These are phyloP conservation scores for Saposhnikovia divaricata DNA, from an alignment of 129 eudicot genomes.

Conservation along the genomic window DNA sequence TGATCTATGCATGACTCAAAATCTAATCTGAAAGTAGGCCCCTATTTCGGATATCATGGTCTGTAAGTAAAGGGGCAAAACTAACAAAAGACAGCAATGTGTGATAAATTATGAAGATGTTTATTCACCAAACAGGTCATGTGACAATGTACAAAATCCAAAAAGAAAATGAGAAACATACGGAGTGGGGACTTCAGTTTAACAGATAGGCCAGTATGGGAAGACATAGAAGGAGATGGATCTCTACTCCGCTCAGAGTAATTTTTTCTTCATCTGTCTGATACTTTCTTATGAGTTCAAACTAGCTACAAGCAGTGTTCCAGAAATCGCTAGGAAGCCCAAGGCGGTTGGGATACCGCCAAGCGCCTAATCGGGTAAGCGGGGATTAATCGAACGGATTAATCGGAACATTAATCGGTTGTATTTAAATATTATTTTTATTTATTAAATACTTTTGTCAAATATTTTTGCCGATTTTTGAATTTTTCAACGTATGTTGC, in stretches of 20 bases:
- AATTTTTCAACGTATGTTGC: no score
- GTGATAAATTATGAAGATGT: not conserved
- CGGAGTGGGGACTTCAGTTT: not conserved
- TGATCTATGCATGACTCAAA: not conserved
- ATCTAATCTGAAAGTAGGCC: not conserved
- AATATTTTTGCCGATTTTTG: no score
- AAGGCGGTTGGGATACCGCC: no score
- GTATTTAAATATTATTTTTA: no score
- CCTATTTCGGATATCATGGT: not conserved
- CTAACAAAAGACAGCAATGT: constrained; percentile 2
- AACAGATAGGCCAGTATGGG: not conserved
- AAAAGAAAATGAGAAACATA: not conserved
- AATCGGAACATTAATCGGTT: no score
- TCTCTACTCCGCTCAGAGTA: not conserved
- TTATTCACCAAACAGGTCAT: not conserved
- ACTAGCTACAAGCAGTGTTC: no score
- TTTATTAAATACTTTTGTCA: no score
- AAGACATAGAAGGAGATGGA: not conserved
- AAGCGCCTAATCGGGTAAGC: no score
- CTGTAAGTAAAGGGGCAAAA: constrained; percentile 3
- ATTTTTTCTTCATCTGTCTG: no score
- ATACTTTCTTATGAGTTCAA: no score
- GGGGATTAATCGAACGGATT: no score
- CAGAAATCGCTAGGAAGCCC: no score
- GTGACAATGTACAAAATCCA: constrained; percentile 4